Evolutionary conservation across 2,329 filamentous ascomycete genomes (phyloP), one percentile per base, ranked within the genome.

Genomic region (Fusarium foetens): DNA sequence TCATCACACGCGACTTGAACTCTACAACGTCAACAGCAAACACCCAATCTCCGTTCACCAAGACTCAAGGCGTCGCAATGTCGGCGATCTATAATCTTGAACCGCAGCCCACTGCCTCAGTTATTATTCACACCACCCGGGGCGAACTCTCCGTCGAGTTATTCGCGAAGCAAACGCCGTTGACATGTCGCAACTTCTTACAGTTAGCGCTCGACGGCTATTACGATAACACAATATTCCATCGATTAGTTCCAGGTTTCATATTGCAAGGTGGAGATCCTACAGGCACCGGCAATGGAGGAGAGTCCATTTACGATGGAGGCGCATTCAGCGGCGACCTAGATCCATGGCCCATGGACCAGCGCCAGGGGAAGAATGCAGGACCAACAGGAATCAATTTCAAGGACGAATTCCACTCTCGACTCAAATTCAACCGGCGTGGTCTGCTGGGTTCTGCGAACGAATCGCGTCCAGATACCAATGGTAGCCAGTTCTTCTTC

Each of bases 401-500:
- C 79, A 90, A 86, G 72, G 95, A 98, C 84, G 96, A 99, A 80
- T 92, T 98, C 74, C 95, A 98, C 81, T 94, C 92, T 76, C 89
- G 96, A 36, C 86, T 99, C 74, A 97, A 97, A 81, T 98, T 96
- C 86, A 98, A 97, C 77, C 88, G 96, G 52, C 88, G 96, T 67
- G 96, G 96, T 0, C 83, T 98, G 76, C 83, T 99, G 75, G 96
- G 93, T n/a, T 98, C 98, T 94, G 96, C 96, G 33, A 98, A 98
- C 81, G 92, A 93, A 68, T 92, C 94, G 49, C 84, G 84, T 57
- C 88, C 88, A 35, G 87, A 95, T 77, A 93, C 93, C 60, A 98
- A 98, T 83, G 93, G 94, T 38, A 97, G 94, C 81, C 96, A 99
- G 82, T 98, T 98, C 86, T 99, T 99, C 84, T 91, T 99, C 69